phyloP scores from a whole-genome alignment of 2,329 filamentous ascomycete species.

The Fusarium equiseti region DNA sequence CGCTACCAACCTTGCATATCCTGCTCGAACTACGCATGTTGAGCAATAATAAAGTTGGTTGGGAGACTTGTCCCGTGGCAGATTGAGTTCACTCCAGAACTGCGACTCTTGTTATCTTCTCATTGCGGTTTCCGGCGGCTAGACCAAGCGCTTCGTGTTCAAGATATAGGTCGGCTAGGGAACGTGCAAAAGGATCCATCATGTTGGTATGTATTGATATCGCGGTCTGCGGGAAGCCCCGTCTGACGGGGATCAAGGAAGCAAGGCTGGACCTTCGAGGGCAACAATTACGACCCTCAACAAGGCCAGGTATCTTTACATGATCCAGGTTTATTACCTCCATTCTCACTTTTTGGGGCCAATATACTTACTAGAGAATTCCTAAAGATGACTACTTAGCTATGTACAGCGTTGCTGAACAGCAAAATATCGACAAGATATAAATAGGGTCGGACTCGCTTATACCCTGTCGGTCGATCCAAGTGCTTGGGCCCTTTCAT shows the following conservation, averaged over 20 bases:
- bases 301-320: background rate
- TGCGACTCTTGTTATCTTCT: background rate
- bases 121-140: background rate
- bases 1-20: slow-evolving; percentile 6
- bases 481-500: slow-evolving; percentile 24
- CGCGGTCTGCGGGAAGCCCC: slow-evolving; percentile 26
- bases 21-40: slow-evolving; percentile 7
- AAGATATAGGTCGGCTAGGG: background rate
- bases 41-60: background rate
- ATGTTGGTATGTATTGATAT: background rate
- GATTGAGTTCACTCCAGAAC: background rate
- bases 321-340: background rate
- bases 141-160: background rate
- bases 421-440: slow-evolving; percentile 20
- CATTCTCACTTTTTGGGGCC: background rate
- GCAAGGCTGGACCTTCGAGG: background rate
- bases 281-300: slow-evolving; percentile 7
- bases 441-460: slow-evolving; percentile 37
- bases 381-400: background rate
- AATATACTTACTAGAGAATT: background rate
- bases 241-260: slow-evolving; percentile 13
- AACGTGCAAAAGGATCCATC: background rate
- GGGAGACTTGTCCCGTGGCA: background rate
- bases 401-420: background rate
- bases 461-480: slow-evolving; percentile 40